Evolutionary conservation across 2,329 filamentous ascomycete genomes (phyloP).

Genomic region (Hypoxylon sp.): DNA sequence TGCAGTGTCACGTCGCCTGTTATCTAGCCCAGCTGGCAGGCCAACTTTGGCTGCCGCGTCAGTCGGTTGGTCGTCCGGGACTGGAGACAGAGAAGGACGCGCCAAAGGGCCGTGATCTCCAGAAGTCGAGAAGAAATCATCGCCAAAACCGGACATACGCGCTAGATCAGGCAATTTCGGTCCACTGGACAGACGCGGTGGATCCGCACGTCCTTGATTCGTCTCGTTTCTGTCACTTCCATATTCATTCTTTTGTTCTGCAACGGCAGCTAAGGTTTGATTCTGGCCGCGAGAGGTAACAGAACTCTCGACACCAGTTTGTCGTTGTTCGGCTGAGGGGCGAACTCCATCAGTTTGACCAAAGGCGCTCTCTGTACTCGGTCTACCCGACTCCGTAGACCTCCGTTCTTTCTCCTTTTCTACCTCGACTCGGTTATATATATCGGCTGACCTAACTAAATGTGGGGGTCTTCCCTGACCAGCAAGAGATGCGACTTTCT

Average conservation of each 20-base stretch:
- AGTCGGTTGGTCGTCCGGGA: conserved; percentile 14
- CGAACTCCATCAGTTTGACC: conserved; percentile 49
- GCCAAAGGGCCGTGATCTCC: conserved; percentile 39
- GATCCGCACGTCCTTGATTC: conserved; percentile 35
- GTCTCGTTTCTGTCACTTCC: conserved; percentile 22
- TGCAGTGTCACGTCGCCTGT: conserved; percentile 18
- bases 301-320: conserved; percentile 52
- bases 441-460: conserved; percentile 81
- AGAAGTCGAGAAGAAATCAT: conserved; percentile 67
- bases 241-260: conserved; percentile 73
- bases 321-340: conserved; percentile 47
- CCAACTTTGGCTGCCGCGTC: conserved; percentile 10
- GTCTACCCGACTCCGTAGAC: conserved; percentile 70
- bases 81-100: conserved; percentile 20
- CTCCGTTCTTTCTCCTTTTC: conserved; percentile 71
- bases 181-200: conserved; percentile 63
- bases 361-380: conserved; percentile 68
- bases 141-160: conserved; percentile 73
- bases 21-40: conserved; percentile 8
- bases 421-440: conserved; percentile 80
- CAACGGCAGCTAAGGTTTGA: conserved; percentile 66
- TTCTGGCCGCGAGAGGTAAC: conserved; percentile 57
- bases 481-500: conserved; percentile 60
- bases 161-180: conserved; percentile 71
- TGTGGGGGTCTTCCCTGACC: conserved; percentile 65